Base-by-base conservation (phyloP, 495 filamentous ascomycete genomes). In the Hypoxylon intermedium region DNA sequence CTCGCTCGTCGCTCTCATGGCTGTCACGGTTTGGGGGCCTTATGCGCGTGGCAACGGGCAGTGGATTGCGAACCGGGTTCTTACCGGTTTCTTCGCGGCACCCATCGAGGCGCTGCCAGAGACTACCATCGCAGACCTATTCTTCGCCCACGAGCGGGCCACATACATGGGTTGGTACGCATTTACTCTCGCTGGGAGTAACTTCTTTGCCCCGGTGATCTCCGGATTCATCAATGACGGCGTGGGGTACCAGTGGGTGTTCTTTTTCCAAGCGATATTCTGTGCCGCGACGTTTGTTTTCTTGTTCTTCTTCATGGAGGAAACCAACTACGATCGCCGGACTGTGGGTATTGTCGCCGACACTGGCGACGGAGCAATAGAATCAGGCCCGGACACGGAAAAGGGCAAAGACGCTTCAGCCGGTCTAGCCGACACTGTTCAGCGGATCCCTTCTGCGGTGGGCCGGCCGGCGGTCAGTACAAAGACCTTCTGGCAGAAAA, bases 251-350 rank as follows among this genome's bases (percentile, higher is more conserved):
- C 51, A 73, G 64, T 87, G 85, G 85, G 84, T 86, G 1, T 81
- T 86, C 50, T 88, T 86, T 69, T 86, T 83, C 79, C 82, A 82
- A 26, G 83, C 84, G 6, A 85, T 88, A 23, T 87, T 88, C 62
- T 72, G 76, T 47, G 86, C 66, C 0, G 74, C 77, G 18, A 78
- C 74, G 0, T 79, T 82, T 43, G 66, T 84, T 4, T 85, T 88
- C 57, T 75, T 87, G 0, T 86, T 87, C 73, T 84, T 87, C 71
- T 85, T 86, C 70, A 84, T 87, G 81, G 87, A 89, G 70, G 86
- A 89, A 67, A 88, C 86, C 1, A 87, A 86, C 66, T 88, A 83
- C 60, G 74, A 78, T 41, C 82, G 81, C 9, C 59, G 31, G 9
- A 67, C 64, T 16, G 51, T 72, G 18, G 71, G 67, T 18, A 62